Conservation (phyloP, 208 protist species). For the Zelonia costaricensis region DNA sequence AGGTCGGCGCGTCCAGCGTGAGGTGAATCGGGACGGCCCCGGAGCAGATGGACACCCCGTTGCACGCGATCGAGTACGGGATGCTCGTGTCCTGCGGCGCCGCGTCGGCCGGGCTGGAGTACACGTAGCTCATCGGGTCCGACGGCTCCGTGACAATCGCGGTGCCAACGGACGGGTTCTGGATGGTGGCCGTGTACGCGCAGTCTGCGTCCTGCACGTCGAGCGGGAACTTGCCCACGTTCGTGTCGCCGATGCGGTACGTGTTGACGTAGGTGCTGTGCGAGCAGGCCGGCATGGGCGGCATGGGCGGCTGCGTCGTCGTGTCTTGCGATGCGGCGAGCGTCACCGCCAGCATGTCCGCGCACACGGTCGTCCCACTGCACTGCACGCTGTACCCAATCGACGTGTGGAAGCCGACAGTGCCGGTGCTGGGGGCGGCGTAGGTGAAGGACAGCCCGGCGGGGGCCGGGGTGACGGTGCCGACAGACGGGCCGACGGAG, state of each 20-base stretch:
- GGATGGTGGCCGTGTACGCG: slow-evolving; percentile 30
- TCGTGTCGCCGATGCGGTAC: slow-evolving; percentile 27
- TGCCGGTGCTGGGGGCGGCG: slow-evolving; percentile 13
- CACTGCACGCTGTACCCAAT: slow-evolving; percentile 37
- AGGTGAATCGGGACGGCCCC: slow-evolving; percentile 33
- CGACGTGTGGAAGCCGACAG: slow-evolving; percentile 18
- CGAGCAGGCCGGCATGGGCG: slow-evolving; percentile 26
- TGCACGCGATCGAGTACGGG: slow-evolving; percentile 38
- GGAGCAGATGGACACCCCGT: slow-evolving; percentile 36
- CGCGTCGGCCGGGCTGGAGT: slow-evolving; percentile 20
- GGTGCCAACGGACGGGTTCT: slow-evolving; percentile 27
- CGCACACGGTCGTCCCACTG: slow-evolving; percentile 36
- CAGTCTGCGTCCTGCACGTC: slow-evolving; percentile 30
- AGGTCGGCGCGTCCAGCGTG: slow-evolving; percentile 23
- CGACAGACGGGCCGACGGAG: slow-evolving; percentile 14
- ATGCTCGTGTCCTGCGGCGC: slow-evolving; percentile 23
- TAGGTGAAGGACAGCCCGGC: slow-evolving; percentile 25
- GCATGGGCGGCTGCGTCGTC: slow-evolving; percentile 5
- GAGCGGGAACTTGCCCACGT: slow-evolving; percentile 25
- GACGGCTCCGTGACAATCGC: slow-evolving; percentile 12
- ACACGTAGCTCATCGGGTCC: slow-evolving; percentile 43
- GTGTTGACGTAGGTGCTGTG: slow-evolving; percentile 20
- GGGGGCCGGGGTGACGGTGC: slow-evolving; percentile 18
- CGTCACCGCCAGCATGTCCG: slow-evolving; percentile 28
- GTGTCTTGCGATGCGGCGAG: slow-evolving; percentile 8